Percentiles rank a stretch among this genome's conserved stretches.
These are phyloP conservation scores for Debaryomycetaceae sp. DNA, from an alignment of 1,139 yeast species.

Conservation along the genomic window DNA sequence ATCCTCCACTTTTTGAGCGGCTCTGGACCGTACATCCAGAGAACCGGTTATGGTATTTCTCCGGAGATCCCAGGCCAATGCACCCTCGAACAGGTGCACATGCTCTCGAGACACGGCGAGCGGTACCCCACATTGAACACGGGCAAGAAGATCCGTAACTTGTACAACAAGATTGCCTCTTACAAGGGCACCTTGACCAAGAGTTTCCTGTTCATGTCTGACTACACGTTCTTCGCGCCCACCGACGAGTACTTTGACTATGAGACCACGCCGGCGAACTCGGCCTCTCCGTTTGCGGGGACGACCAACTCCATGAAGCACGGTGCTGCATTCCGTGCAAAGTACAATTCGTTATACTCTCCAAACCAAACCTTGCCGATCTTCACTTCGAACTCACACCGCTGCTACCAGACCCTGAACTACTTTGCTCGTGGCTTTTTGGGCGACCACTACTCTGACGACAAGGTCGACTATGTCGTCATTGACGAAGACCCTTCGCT, in stretches of 20 bases:
- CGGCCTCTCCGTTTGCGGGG: slow-evolving; percentile 10
- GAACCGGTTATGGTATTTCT: slow-evolving; percentile 35
- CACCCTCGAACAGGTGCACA: slow-evolving; percentile 52
- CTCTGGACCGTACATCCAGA: slow-evolving; percentile 35
- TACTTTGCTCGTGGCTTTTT: slow-evolving; percentile 22
- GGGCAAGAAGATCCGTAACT: slow-evolving; percentile 7
- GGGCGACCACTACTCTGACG: slow-evolving; percentile 7
- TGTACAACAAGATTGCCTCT: slow-evolving; percentile 11
- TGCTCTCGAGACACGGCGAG: slow-evolving; percentile 65
- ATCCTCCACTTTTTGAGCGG: slow-evolving; percentile 36
- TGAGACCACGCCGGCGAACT: slow-evolving; percentile 10
- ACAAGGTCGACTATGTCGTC: slow-evolving; percentile 11
- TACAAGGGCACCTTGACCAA: slow-evolving; percentile 20
- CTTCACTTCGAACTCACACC: slow-evolving; percentile 21
- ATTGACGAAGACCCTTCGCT: slow-evolving; percentile 14
- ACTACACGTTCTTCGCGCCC: slow-evolving; percentile 22
- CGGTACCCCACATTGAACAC: slow-evolving; percentile 36
- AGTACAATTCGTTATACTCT: slow-evolving; percentile 18
- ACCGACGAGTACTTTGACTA: slow-evolving; percentile 15
- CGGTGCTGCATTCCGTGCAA: slow-evolving; percentile 24
- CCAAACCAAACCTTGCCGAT: slow-evolving; percentile 15
- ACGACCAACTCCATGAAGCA: slow-evolving; percentile 22
- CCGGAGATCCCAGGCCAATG: slow-evolving; percentile 41
- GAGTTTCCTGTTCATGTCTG: slow-evolving; percentile 20
- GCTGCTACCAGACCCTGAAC: slow-evolving; percentile 19